phyloP scores from a whole-genome alignment of 768 basidiomycete species.

The Mycena vulgaris region DNA sequence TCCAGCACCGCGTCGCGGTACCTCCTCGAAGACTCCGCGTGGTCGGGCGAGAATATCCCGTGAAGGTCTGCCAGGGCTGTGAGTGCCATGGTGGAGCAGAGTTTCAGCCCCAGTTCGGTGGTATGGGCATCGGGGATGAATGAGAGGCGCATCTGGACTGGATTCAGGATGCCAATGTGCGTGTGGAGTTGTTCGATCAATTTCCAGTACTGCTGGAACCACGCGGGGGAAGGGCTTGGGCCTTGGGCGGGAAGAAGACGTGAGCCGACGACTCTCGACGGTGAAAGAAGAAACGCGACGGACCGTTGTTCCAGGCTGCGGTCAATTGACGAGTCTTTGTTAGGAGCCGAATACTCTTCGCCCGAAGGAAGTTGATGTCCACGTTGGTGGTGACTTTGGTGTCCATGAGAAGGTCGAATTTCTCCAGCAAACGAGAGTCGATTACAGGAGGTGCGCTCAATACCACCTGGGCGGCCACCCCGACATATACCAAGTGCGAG shows the following conservation, averaged over 20 bases:
- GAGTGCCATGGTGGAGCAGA: slow-evolving; percentile 26
- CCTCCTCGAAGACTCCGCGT: slow-evolving; percentile 31
- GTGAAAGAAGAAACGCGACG: background rate
- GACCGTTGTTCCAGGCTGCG: slow-evolving; percentile 24
- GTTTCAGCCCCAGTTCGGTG: slow-evolving; percentile 27
- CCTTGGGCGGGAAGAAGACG: background rate
- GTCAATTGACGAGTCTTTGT: slow-evolving; percentile 24
- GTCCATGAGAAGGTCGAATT: slow-evolving; percentile 31
- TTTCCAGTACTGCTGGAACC: slow-evolving; percentile 38
- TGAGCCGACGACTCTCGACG: background rate
- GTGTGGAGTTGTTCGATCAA: slow-evolving; percentile 27
- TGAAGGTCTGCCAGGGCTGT: slow-evolving; percentile 35
- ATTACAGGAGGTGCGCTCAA: slow-evolving; percentile 14
- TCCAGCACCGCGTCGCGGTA: slow-evolving; percentile 35
- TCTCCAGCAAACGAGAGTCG: slow-evolving; percentile 22
- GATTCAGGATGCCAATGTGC: slow-evolving; percentile 22
- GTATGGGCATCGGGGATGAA: slow-evolving; percentile 34
- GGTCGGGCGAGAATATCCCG: slow-evolving; percentile 35
- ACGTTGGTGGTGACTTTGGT: slow-evolving; percentile 19
- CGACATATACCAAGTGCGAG: slow-evolving; percentile 31
- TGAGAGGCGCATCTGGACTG: slow-evolving; percentile 21
- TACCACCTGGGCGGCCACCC: slow-evolving; percentile 19
- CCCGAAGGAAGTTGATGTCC: slow-evolving; percentile 30
- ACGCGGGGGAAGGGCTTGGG: slow-evolving; percentile 16
- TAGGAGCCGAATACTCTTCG: slow-evolving; percentile 33